Evolutionary conservation across 1,139 yeast species (phyloP), one percentile per base, ranked within the genome.

Genomic region (Lodderomyces oxycetoniae): DNA sequence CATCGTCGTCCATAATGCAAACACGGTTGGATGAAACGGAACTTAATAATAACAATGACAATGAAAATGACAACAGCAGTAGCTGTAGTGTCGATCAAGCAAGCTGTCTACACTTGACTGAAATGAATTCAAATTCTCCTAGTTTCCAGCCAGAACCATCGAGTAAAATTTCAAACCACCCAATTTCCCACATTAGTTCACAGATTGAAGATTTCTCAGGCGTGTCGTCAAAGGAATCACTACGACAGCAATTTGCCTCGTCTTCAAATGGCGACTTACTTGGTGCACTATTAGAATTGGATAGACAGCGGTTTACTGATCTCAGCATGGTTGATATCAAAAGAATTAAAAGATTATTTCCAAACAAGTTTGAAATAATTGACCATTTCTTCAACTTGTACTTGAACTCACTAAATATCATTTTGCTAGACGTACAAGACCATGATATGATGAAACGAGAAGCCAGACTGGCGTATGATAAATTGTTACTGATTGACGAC

Each of bases 311-410:
- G 15, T 6, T 23, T 7, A 27, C 46, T 8, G 39, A 35, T 3
- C 33, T 52, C 8, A 29, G 38, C 4, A 38, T 40, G 37, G 53
- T 49, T 7, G 55, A 52, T 30, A 41, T 47, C 3, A 48, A 44
- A 22, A 26, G 49, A 21, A 39, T 53, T 4, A 50, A 47, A 32
- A 25, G 43, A 12, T 39, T 47, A 17, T 41, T 43, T 17, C 57
- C 57, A 1, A 35, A 34, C 19, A 39, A 40, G 15, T 43, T 37
- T 13, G 21, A 23, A 2, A 33, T 41, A 1, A 41, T 42, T 32
- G 39, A 40, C 24, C 32, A 13, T 16, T 30, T 52, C 21, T 39
- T 40, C 33, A 32, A 45, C 11, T 40, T 39, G 12, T 52, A 48
- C 36, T 38, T 47, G 17, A 40, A 40, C 23, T 38, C 46, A 7